Evolutionary conservation across 805 yeast species (phyloP), one percentile per base, ranked within the genome.

Genomic region (Candida michaelii): DNA sequence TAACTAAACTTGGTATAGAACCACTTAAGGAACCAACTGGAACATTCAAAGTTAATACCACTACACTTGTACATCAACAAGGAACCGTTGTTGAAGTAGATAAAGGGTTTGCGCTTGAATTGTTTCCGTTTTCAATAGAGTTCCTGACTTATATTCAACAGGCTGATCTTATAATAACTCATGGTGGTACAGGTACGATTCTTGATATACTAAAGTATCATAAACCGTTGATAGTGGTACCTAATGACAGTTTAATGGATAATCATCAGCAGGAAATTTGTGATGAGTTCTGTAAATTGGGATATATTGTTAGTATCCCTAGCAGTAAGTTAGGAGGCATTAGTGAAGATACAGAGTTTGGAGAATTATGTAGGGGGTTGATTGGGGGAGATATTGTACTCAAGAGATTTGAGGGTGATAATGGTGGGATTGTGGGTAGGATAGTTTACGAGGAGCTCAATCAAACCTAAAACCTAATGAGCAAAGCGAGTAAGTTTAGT

Each of bases 141-240:
- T 56, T 69, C 19, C 43, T 44, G 10, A 15, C 60, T 0, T 69
- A 72, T 44, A 76, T 88, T 2, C 36, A 51, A 0, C 29, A 55
- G 1, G 69, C 82, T 1, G 79, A 80, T 39, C 51, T 88, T 32
- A 86, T 91, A 9, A 74, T 93, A 10, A 82, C 96, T 0, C 98
- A 93, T 59, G 97, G 96, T 0, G 85, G 85, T 1, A 88, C 98
- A 0, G 99, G 99, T 2, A 87, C 97, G 0, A 85, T 91, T 6
- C 60, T 93, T 19, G 99, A 91, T 54, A 74, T 86, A 0, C 61
- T 89, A 27, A 70, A 93, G 16, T 55, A 55, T 21, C 41, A 62
- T 1, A 82, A 79, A 55, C 78, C 75, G 17, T 63, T 89, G 43
- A 65, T 90, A 1, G 89, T 85, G 5, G 83, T 89, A 21, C 77